Conservation (phyloP, 768 basidiomycete species). For the Holtermanniella nyarrowii region DNA sequence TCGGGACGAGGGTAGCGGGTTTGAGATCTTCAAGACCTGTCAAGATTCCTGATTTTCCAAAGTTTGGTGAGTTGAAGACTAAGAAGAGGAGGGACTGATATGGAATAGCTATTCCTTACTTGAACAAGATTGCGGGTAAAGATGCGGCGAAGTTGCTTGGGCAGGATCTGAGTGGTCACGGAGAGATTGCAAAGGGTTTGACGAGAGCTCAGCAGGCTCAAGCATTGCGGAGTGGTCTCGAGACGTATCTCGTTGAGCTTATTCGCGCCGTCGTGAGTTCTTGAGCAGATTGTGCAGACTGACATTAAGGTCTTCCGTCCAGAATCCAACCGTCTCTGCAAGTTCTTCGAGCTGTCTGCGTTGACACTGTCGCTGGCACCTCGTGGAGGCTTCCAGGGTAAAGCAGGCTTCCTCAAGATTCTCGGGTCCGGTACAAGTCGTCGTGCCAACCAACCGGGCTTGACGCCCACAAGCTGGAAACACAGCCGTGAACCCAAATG, state of each 20-base stretch:
- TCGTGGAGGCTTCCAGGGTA: slow-evolving; percentile 74
- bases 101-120: slow-evolving; percentile 66
- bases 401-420: slow-evolving; percentile 65
- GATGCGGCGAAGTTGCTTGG: slow-evolving; percentile 76
- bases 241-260: slow-evolving; percentile 76
- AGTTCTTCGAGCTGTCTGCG: slow-evolving; percentile 85
- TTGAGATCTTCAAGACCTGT: slow-evolving; percentile 58
- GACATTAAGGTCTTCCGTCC: slow-evolving; percentile 84
- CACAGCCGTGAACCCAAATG: slow-evolving; percentile 57
- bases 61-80: slow-evolving; percentile 44
- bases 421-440: slow-evolving; percentile 35
- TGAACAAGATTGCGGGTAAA: slow-evolving; percentile 64
- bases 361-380: slow-evolving; percentile 66
- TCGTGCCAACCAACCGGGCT: slow-evolving; percentile 40
- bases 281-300: background rate
- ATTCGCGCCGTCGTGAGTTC: slow-evolving; percentile 74
- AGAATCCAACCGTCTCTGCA: slow-evolving; percentile 73
- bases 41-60: slow-evolving; percentile 83
- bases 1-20: slow-evolving; percentile 43
- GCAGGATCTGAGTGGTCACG: slow-evolving; percentile 45
- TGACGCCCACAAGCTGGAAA: slow-evolving; percentile 43
- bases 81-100: background rate
- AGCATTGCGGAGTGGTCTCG: slow-evolving; percentile 67
- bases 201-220: slow-evolving; percentile 42
- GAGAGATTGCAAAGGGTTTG: slow-evolving; percentile 18